Evolutionary conservation across 805 yeast genomes (phyloP).

Genomic region (Ogataea paradorogensis): DNA sequence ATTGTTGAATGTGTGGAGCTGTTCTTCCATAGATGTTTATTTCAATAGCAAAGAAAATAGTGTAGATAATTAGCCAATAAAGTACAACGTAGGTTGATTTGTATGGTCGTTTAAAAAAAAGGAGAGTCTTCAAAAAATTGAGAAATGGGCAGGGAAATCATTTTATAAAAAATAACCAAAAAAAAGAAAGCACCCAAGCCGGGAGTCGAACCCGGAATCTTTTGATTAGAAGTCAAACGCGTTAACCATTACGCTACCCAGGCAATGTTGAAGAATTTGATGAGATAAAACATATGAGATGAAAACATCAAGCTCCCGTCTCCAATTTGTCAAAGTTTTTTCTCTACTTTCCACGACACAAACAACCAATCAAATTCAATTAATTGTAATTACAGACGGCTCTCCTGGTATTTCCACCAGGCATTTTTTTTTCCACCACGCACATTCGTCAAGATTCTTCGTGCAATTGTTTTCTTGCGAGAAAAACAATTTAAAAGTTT

Average conservation of each 20-base stretch:
- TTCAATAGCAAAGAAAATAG: background rate
- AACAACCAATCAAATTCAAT: slow-evolving; percentile 8
- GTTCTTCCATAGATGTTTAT: slow-evolving; percentile 2
- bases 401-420: slow-evolving; percentile 3
- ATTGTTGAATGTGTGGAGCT: slow-evolving; percentile 7
- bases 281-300: background rate
- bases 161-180: slow-evolving; percentile 2
- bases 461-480: slow-evolving; percentile 1
- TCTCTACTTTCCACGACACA: background rate
- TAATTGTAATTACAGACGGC: slow-evolving; percentile 10
- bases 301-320: background rate
- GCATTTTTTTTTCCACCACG: slow-evolving; percentile 9
- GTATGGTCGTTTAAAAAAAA: slow-evolving; percentile 2
- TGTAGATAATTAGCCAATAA: slow-evolving; percentile 1
- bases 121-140: background rate
- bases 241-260: slow-evolving; percentile 66
- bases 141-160: background rate
- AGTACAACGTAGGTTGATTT: background rate
- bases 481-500: slow-evolving; percentile 13
- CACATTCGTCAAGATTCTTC: slow-evolving; percentile 5
- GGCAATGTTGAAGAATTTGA: slow-evolving; percentile 30
- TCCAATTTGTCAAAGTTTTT: background rate
- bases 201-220: slow-evolving; percentile 66
- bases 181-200: slow-evolving; percentile 36
- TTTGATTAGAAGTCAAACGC: slow-evolving; percentile 67